Percentiles rank a stretch among this genome's conserved stretches.
Conservation (phyloP, 352 stramenopile genomes). For the Phytophthora hybrid region DNA sequence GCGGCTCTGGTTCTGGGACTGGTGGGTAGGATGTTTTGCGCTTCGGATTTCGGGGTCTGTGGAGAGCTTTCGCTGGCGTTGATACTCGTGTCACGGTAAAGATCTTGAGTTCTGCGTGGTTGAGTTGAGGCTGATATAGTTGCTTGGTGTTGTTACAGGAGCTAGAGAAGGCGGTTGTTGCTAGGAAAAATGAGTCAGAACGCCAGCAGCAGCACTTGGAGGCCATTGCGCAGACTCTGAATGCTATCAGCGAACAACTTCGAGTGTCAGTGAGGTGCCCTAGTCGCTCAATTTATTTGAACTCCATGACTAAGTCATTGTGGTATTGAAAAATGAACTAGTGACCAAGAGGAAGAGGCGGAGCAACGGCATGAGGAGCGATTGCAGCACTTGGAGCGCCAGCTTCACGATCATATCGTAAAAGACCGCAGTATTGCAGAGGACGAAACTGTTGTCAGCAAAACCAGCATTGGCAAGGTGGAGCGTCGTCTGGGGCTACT, state of each 20-base stretch:
- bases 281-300: not conserved
- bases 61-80: conserved; percentile 29
- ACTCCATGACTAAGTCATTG: not conserved
- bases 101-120: not conserved
- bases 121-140: not conserved
- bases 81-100: conserved; percentile 36
- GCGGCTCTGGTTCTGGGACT: not conserved
- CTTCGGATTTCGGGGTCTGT: conserved; percentile 50
- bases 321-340: conserved; percentile 3
- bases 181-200: conserved; percentile 22
- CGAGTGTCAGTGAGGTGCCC: conserved; percentile 31
- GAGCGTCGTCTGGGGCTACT: conserved; percentile 53
- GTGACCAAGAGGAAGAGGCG: conserved; percentile 27
- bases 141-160: conserved; percentile 16
- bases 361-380: conserved; percentile 19
- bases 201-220: conserved; percentile 54
- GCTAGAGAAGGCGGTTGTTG: conserved; percentile 26
- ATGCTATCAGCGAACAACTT: conserved; percentile 58
- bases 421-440: conserved; percentile 9
- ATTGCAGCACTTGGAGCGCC: conserved; percentile 23
- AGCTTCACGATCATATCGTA: conserved; percentile 10
- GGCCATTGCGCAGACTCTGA: conserved; percentile 49
- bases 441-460: conserved; percentile 16
- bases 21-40: conserved; percentile 67
- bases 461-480: conserved; percentile 29